Evolutionary conservation across 2,329 filamentous ascomycete genomes (phyloP), one percentile per base, ranked within the genome.

Genomic region (Elsinoe fawcettii): DNA sequence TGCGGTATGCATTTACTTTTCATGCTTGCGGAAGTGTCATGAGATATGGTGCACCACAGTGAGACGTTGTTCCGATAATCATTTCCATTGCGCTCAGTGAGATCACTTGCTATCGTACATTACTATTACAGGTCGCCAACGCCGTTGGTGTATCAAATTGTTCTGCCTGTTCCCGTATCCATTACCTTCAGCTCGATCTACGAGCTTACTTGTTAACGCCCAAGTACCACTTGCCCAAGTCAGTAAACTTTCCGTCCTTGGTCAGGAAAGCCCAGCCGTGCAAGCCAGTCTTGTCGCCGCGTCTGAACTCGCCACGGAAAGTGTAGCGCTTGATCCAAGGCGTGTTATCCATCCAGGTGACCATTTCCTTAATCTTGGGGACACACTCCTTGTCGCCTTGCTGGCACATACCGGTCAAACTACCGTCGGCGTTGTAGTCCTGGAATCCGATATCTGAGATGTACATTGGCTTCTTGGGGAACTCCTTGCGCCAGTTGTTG

Each of bases 261-360:
- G 34, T 14, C 49, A 53, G 22, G 25, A 53, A 53, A 5, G 32
- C 25, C 49, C 49, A 53, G 27, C 25, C 25, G n/a, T 16, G 18
- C 7, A 36, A n/a, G 1, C 25, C 25, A 30, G 27, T 30, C 27
- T 5, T 5, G 27, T 30, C 27, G 5, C 20, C 32, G 5, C 49
- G 34, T 14, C 49, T 36, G 22, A 53, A 53, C 49, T 53, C 49
- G 6, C 49, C 49, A n/a, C 49, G 16, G 32, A 53, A 53, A 8
- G 49, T 53, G 25, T 53, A 53, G 16, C 49, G 3, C 32, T 53
- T 53, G 20, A 53, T 53, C 32, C 32, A 53, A 11, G 30, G n/a
- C 32, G 30, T 37, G 12, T 53, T 36, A 18, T 53, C 49, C 49
- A 53, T 53, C 49, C 49, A 53, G 16, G 32, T 53, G n/a, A 53